Conservation (phyloP, 2,329 filamentous ascomycete genomes). For the Aspergillus brasiliensis region DNA sequence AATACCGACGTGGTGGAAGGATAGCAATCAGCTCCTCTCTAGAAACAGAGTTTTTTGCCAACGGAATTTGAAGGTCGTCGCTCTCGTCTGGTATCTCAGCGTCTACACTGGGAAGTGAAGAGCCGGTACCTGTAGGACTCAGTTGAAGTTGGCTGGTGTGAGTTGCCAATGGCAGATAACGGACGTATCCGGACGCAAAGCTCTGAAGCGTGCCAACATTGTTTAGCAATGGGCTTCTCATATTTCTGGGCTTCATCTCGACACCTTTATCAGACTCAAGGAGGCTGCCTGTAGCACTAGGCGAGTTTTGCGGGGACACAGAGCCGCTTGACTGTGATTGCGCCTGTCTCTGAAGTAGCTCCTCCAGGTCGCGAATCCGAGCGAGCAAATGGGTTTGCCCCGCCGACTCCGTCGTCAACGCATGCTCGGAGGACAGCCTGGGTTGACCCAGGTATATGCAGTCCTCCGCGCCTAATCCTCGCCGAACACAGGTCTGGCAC, state of each 20-base stretch:
- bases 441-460: conserved; percentile 42
- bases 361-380: conserved; percentile 40
- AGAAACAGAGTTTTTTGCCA: conserved; percentile 30
- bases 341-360: conserved; percentile 38
- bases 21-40: conserved; percentile 33
- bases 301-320: conserved; percentile 29
- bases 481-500: conserved; percentile 43
- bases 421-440: conserved; percentile 31
- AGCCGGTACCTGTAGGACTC: conserved; percentile 27
- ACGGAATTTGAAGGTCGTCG: conserved; percentile 37
- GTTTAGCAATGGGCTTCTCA: conserved; percentile 23
- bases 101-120: conserved; percentile 29
- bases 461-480: conserved; percentile 40
- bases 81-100: conserved; percentile 32
- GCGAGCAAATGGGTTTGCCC: conserved; percentile 37
- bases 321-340: conserved; percentile 22
- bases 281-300: conserved; percentile 31
- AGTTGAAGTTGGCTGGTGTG: conserved; percentile 36
- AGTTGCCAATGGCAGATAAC: conserved; percentile 37
- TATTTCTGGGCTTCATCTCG: conserved; percentile 22
- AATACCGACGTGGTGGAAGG: conserved; percentile 39
- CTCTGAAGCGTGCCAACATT: conserved; percentile 35
- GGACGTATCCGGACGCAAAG: conserved; percentile 39
- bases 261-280: conserved; percentile 27
- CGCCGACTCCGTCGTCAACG: conserved; percentile 22